Percentiles rank a stretch among this genome's conserved stretches.
phyloP scores from a whole-genome alignment of 2,329 filamentous ascomycete species.

The Phialemonium atrogriseum region DNA sequence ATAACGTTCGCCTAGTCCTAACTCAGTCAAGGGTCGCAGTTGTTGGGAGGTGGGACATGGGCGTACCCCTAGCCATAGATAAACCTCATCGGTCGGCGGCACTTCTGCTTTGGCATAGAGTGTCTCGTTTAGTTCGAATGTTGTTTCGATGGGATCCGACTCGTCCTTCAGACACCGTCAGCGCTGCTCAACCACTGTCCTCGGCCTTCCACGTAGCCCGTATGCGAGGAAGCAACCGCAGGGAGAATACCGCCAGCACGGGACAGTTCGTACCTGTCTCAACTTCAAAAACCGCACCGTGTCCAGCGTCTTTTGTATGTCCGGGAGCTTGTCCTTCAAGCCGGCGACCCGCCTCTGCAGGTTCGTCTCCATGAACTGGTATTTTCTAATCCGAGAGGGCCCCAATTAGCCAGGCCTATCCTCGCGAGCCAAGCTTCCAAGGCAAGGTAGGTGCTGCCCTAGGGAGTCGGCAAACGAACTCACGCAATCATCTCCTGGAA shows the following conservation, averaged over 20 bases:
- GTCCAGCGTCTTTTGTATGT: conserved; percentile 93
- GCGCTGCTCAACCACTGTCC: not conserved
- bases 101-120: conserved; percentile 83
- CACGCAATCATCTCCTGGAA: conserved; percentile 95
- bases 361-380: conserved; percentile 98
- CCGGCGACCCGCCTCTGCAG: conserved; percentile 74
- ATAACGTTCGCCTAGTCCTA: conserved; percentile 77
- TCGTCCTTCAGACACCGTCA: too few species aligned
- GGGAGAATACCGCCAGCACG: too few species aligned
- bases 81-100: conserved; percentile 80
- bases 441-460: not conserved
- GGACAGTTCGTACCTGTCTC: conserved; percentile 57
- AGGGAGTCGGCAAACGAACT: too few species aligned
- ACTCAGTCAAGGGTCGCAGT: conserved; percentile 14
- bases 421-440: conserved; percentile 7
- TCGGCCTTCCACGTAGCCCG: too few species aligned
- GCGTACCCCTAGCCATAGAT: conserved; percentile 87
- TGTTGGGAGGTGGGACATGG: not conserved
- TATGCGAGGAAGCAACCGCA: too few species aligned
- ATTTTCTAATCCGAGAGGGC: conserved; percentile 80
- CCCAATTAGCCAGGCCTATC: too few species aligned
- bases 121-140: conserved; percentile 94
- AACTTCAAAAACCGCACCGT: conserved; percentile 79
- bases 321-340: conserved; percentile 89
- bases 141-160: conserved; percentile 73